phyloP scores from a whole-genome alignment of 140 eudicot species.

The Oenanthe javanica region DNA sequence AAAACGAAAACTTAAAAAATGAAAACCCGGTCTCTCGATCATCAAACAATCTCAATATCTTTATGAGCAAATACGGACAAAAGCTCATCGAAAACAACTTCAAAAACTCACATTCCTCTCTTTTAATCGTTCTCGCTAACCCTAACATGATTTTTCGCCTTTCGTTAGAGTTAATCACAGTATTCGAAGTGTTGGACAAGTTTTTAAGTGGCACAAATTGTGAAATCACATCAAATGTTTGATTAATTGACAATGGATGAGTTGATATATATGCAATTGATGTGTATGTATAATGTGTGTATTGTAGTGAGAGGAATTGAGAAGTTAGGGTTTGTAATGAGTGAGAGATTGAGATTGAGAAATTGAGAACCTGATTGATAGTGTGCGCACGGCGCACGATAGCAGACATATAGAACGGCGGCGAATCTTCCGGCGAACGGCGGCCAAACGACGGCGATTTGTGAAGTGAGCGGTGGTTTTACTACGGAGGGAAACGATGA shows the following conservation, averaged over 20 bases:
- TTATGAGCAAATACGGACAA: constrained; percentile 52
- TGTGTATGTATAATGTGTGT: background rate
- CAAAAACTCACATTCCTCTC: constrained; percentile 22
- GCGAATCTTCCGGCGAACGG: constrained; percentile 16
- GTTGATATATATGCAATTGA: background rate
- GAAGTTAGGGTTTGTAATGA: constrained; percentile 10
- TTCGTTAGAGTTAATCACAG: constrained; percentile 48
- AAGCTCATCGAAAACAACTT: constrained; percentile 32
- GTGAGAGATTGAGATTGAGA: background rate
- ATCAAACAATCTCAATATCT: constrained; percentile 47
- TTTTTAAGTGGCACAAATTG: constrained; percentile 37
- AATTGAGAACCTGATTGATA: constrained; percentile 36
- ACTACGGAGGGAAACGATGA: background rate
- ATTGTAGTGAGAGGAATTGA: background rate
- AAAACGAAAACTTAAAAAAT: constrained; percentile 53
- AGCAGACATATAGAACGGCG: constrained; percentile 54
- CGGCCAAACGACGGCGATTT: background rate
- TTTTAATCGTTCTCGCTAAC: constrained; percentile 48
- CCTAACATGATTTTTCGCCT: constrained; percentile 52
- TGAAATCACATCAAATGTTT: constrained; percentile 16
- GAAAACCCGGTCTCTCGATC: constrained; percentile 41
- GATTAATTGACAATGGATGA: constrained; percentile 17
- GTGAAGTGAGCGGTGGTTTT: constrained; percentile 16
- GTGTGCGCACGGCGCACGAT: constrained; percentile 26
- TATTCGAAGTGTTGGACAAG: background rate